These are phyloP conservation scores for Pichia scutulata DNA, from an alignment of 805 yeast genomes.

Conservation along the genomic window DNA sequence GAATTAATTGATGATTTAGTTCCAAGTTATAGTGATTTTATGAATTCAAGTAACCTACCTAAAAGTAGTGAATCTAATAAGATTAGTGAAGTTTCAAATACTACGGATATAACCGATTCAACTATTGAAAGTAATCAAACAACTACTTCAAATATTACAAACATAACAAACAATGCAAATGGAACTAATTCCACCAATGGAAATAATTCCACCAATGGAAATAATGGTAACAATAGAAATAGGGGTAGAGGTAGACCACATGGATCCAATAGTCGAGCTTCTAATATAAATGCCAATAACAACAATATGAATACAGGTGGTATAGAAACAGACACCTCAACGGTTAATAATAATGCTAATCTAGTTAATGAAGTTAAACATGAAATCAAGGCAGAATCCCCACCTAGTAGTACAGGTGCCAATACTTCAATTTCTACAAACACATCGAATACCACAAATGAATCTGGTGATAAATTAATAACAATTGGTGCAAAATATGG, in stretches of 20 bases:
- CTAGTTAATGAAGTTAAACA: not conserved
- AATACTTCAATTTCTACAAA: not conserved
- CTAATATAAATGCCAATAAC: not conserved
- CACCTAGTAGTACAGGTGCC: not conserved
- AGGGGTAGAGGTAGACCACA: slow-evolving; percentile 5
- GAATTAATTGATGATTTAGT: not conserved
- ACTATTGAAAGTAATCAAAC: not conserved
- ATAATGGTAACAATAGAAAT: not conserved
- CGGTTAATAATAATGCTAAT: not conserved
- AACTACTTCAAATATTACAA: not conserved
- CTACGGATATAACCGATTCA: not conserved
- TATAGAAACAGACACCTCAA: not conserved
- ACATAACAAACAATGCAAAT: not conserved
- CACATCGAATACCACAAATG: not conserved
- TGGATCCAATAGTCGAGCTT: not conserved
- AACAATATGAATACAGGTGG: not conserved
- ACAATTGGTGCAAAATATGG: slow-evolving; percentile 8
- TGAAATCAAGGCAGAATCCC: not conserved
- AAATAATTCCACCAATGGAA: not conserved
- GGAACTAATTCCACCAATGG: not conserved
- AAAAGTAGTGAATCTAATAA: not conserved
- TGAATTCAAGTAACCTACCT: not conserved
- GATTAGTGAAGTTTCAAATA: not conserved
- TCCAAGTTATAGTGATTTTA: not conserved
- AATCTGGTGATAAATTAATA: not conserved